Evolutionary conservation across 1,139 yeast genomes (phyloP), one percentile per base, ranked within the genome.

Genomic region (Hansenula sp.): DNA sequence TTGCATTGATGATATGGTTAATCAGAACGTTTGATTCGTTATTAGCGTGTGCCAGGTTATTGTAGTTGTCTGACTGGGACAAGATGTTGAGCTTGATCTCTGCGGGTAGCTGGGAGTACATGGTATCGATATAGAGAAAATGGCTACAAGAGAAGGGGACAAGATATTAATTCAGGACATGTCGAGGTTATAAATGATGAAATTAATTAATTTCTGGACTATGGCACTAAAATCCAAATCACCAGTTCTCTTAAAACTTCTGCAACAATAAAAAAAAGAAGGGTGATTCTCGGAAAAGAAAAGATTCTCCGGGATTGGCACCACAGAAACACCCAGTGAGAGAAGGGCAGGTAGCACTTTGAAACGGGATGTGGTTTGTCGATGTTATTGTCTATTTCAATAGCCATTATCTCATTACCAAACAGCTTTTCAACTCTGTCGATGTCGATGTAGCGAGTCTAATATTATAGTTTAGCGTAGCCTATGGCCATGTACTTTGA

Each of bases 81-180:
- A 36, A 17, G n/a, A 36, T 36, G 18, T 36, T 36, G 4, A 36
- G 18, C 8, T 36, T 29, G 24, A 36, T 16, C 24, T 36, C 38
- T 16, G 25, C 12, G 18, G 38, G 38, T 28, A 36, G 17, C 13
- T 19, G 24, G 4, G 38, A 11, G 25, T 28, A 27, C 13, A 13
- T n/a, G 15, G n/a, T 33, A 5, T 19, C 5, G 16, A n/a, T n/a
- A n/a, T n/a, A n/a, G n/a, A n/a, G n/a, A n/a, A n/a, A n/a, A n/a
- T n/a, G n/a, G n/a, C n/a, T n/a, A n/a, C n/a, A n/a, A n/a, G n/a
- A n/a, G n/a, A n/a, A n/a, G n/a, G n/a, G n/a, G n/a, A n/a, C n/a
- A n/a, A n/a, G n/a, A n/a, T n/a, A n/a, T n/a, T n/a, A n/a, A n/a
- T n/a, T n/a, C n/a, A 21, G 25, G 25, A 21, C 25, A 21, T 21